A percentile compares a stretch with the other conserved stretches of the same genome.
Evolutionary conservation across 371 early-diverging fungal genomes (phyloP).

Genomic region (Mortierella sp.): DNA sequence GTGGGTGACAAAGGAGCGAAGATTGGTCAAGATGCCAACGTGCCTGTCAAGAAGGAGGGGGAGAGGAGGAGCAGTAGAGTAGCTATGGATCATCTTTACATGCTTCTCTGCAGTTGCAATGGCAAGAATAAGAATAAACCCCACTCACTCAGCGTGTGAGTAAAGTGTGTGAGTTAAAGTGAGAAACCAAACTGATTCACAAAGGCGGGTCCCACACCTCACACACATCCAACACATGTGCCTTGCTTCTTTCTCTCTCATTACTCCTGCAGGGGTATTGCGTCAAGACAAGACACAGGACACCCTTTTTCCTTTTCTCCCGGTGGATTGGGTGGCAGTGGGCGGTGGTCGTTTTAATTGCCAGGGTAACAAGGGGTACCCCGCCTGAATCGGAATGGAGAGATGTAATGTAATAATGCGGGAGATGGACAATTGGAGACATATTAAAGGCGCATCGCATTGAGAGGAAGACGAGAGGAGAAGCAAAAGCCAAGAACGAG

Average conservation of each 20-base stretch:
- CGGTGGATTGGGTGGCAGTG: neutral
- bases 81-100: neutral
- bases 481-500: neutral
- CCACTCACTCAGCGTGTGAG: neutral
- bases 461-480: neutral
- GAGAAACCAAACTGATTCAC: neutral
- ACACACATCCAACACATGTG: neutral
- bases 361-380: conserved; percentile 6
- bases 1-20: neutral
- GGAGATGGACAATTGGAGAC: conserved; percentile 6
- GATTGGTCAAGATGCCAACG: neutral
- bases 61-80: neutral
- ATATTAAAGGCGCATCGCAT: neutral
- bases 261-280: neutral
- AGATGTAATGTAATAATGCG: neutral
- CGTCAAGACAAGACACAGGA: neutral
- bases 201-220: neutral
- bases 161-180: neutral
- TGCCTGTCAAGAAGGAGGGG: neutral
- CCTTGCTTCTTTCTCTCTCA: neutral
- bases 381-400: neutral
- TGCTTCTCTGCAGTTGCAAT: neutral
- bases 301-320: neutral
- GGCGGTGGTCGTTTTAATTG: neutral
- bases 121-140: neutral